These are phyloP conservation scores for Podila clonocystis DNA, from an alignment of 192 early-diverging fungal species.

Conservation along the genomic window DNA sequence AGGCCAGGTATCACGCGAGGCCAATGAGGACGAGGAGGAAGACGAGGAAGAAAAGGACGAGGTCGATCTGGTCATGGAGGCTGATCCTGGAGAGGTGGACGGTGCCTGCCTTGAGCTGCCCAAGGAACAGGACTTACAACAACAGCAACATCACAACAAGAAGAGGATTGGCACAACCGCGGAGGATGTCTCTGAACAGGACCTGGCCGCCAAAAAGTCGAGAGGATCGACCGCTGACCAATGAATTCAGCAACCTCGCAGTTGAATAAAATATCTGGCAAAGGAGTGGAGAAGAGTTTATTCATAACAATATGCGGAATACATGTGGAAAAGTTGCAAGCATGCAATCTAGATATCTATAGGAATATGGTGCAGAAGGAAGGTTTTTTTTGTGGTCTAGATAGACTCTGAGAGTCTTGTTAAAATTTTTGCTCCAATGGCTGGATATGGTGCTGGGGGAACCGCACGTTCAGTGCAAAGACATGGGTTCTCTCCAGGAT, in stretches of 20 bases:
- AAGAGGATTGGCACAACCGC: slow-evolving; percentile 24
- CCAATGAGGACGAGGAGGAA: slow-evolving; percentile 26
- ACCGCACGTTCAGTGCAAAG: slow-evolving; percentile 62
- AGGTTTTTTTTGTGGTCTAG: too few relatives aligned
- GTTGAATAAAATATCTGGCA: not conserved
- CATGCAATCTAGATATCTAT: too few relatives aligned
- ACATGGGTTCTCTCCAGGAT: slow-evolving; percentile 57
- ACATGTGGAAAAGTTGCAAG: too few relatives aligned
- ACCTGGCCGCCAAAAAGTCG: slow-evolving; percentile 23
- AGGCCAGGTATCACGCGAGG: slow-evolving; percentile 7
- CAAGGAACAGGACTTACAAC: slow-evolving; percentile 20
- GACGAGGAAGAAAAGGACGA: slow-evolving; percentile 26
- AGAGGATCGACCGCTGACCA: slow-evolving; percentile 15
- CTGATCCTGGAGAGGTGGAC: slow-evolving; percentile 46
- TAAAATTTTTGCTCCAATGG: slow-evolving; percentile 68
- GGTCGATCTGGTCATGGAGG: slow-evolving; percentile 48
- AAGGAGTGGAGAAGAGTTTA: too few relatives aligned
- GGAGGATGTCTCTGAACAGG: slow-evolving; percentile 6
- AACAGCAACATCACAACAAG: slow-evolving; percentile 12
- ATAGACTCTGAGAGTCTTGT: not conserved
- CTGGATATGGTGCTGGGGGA: slow-evolving; percentile 69
- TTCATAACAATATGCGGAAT: too few relatives aligned
- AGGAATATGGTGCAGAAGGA: too few relatives aligned
- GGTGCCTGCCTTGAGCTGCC: slow-evolving; percentile 48
- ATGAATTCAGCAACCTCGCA: not conserved